Base-by-base conservation (phyloP, 805 yeast genomes). In the Monosporozyma yasuniensis region DNA sequence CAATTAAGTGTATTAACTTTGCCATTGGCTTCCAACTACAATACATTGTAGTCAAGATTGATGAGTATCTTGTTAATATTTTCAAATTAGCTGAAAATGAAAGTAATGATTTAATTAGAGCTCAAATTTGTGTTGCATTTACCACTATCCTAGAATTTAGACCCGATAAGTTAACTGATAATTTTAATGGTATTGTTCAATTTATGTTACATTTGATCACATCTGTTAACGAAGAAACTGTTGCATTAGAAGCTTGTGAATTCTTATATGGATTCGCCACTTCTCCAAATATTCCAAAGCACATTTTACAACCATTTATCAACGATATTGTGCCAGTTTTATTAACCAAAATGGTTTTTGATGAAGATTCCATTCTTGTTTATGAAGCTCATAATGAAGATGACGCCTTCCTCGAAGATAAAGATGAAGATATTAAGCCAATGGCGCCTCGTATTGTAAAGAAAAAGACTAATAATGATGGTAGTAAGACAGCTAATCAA, bases 191-290 rank as follows among this genome's bases (percentile, higher is more conserved):
- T n/a, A 88, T 93, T 14, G 78, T 91, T 39, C 78, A 81, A 55
- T 93, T 85, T 70, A 81, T 90, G 60, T 67, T 88, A 47, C 96
- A 89, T 68, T 78, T 89, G 52, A 80, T 91, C 70, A 76, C 76
- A 11, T 72, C 73, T 48, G 61, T 56, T 19, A 66, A 67, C 19
- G 82, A 83, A 54, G 90, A 85, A 56, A 82, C 76, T 49, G 95
- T 88, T 30, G 84, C 96, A 0, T 72, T 90, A 50, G 96, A 90
- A 64, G 97, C 96, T 2, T 88, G 96, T 65, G 98, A 93, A 68
- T 89, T 93, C 58, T 70, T 93, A 52, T 75, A 91, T 42, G 80
- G 86, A 1, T 73, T 91, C 49, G 79, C 90, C 0, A 83, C 88
- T 2, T 73, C 80, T 34, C 54, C 67, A n/a, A 75, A 74, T 28